Conservation (phyloP, 345 rosid genomes). For the Chamaenerion angustifolium region DNA sequence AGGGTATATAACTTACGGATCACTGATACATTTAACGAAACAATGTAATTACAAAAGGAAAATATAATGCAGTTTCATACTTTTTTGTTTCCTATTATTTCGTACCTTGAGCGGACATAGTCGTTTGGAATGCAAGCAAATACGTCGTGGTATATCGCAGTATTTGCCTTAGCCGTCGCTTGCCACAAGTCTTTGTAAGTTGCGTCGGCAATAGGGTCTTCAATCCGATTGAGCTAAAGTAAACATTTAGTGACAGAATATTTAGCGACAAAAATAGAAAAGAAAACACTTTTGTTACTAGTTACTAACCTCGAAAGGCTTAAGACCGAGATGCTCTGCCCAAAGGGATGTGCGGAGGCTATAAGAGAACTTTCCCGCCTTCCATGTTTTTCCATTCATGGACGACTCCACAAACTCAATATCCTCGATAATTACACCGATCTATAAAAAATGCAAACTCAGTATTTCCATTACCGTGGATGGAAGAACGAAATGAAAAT, state of each 20-base stretch:
- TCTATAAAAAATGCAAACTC: conserved; percentile 30
- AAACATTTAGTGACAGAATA: not conserved
- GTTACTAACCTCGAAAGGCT: conserved; percentile 39
- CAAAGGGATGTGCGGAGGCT: conserved; percentile 70
- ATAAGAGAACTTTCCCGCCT: conserved; percentile 64
- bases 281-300: no score
- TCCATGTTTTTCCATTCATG: conserved; percentile 70
- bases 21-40: no score
- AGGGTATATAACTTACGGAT: not conserved
- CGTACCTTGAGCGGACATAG: conserved; percentile 53
- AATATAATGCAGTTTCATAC: not conserved
- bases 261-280: no score
- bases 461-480: not conserved
- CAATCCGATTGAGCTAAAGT: conserved; percentile 37
- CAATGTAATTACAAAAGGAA: no score
- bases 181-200: conserved; percentile 63
- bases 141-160: conserved; percentile 52
- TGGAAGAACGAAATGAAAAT: no score
- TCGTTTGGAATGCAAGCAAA: conserved; percentile 83
- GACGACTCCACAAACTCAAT: conserved; percentile 64
- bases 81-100: no score
- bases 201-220: conserved; percentile 53
- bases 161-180: conserved; percentile 58
- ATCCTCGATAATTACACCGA: conserved; percentile 74
- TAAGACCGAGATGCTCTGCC: conserved; percentile 86